Base-by-base conservation (phyloP, 2,329 filamentous ascomycete species). In the Neurospora sp. region DNA sequence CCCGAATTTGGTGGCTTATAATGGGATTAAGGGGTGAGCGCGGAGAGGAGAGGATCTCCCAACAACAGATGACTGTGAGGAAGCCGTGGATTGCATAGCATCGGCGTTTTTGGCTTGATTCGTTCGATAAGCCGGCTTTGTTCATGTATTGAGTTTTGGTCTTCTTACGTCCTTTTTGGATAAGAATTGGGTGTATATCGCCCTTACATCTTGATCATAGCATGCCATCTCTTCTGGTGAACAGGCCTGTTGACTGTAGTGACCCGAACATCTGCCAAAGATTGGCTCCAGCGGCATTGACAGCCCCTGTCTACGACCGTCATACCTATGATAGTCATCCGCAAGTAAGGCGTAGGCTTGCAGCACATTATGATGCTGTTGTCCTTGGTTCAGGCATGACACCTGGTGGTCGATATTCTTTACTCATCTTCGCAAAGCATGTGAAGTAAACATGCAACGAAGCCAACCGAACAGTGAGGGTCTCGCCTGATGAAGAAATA, bases 1-100 rank as follows among this genome's bases (percentile, higher is more conserved):
- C 28, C 72, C 72, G 19, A 73, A 76, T 43, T 52, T 76, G 66
- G 36, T 76, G 69, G 73, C 74, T 23, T 76, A 75, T 67, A 76
- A 76, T 67, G 75, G 75, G 40, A 68, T 68, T 40, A 69, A 66
- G 4, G 23, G n/a, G 4, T 70, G 15, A 46, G 67, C 15, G 15
- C 33, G 4, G 36, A 33, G 40, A 17, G 3, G 8, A 23, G 13
- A 19, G 19, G 43, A 28, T 17, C 23, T 23, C 23, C 23, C 23
- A 23, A 23, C 23, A 23, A 23, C 33, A 33, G 33, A 28, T 62
- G 52, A 11, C 23, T 9, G 28, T 15, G 28, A 33, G 52, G 10
- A 11, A 33, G 52, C 17, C 33, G 17, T 8, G 28, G 17, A 15
- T 62, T 62, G 52, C 52, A 62, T 62, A 62, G 52, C 52, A 62